Evolutionary conservation across 768 basidiomycete genomes (phyloP).

Genomic region (Pulveroboletus frians): DNA sequence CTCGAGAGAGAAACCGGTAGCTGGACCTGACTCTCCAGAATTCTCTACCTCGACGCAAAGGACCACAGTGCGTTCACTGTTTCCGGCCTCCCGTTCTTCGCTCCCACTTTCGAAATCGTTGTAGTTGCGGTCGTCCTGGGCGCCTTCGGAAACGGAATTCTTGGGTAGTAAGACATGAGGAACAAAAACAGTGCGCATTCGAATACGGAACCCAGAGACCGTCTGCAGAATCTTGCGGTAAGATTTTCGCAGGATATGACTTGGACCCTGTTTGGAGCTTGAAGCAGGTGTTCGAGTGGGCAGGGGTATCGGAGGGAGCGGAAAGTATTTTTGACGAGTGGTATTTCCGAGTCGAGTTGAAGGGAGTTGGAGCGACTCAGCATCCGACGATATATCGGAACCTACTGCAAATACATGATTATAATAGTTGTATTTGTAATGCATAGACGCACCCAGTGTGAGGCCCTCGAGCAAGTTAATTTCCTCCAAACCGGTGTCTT

Average conservation of each 20-base stretch:
- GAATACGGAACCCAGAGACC: slow-evolving; percentile 79
- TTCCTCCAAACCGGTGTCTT: slow-evolving; percentile 54
- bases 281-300: slow-evolving; percentile 44
- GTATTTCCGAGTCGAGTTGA: slow-evolving; percentile 65
- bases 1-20: slow-evolving; percentile 71
- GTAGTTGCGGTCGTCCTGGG: slow-evolving; percentile 29
- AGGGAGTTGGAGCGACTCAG: slow-evolving; percentile 48
- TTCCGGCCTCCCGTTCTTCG: slow-evolving; percentile 55
- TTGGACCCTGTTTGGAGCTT: slow-evolving; percentile 42
- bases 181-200: slow-evolving; percentile 92
- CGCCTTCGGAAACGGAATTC: slow-evolving; percentile 13
- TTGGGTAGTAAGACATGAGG: slow-evolving; percentile 73
- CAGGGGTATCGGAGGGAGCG: slow-evolving; percentile 48
- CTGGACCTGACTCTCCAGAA: slow-evolving; percentile 54
- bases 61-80: slow-evolving; percentile 79
- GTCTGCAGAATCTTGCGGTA: slow-evolving; percentile 76
- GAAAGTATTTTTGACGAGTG: slow-evolving; percentile 62
- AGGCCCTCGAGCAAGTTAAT: slow-evolving; percentile 66
- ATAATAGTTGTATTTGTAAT: not conserved
- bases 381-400: slow-evolving; percentile 38
- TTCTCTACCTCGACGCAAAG: slow-evolving; percentile 93
- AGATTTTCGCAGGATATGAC: slow-evolving; percentile 77
- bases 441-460: slow-evolving; percentile 45
- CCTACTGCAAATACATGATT: slow-evolving; percentile 28
- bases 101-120: slow-evolving; percentile 43